Percentiles rank a stretch among this genome's conserved stretches.
Conservation (phyloP, 2,329 filamentous ascomycete genomes). For the Chrysosporium keratinophilum region DNA sequence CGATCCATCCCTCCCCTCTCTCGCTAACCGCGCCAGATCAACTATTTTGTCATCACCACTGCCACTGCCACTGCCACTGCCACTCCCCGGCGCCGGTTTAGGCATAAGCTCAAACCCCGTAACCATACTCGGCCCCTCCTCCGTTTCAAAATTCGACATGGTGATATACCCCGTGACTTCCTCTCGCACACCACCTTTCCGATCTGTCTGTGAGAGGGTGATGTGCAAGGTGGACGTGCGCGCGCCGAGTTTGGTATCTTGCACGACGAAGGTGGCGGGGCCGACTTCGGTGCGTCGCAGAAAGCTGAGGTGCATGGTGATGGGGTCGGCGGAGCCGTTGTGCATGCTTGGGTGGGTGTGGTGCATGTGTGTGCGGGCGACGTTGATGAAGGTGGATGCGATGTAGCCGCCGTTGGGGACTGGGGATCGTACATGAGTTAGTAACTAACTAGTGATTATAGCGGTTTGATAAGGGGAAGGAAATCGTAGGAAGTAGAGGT, state of each 20-base stretch:
- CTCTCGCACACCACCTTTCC: conserved; percentile 36
- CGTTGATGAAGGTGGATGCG: conserved; percentile 51
- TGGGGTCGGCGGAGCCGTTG: conserved; percentile 44
- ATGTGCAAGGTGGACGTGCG: conserved; percentile 56
- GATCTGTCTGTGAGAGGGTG: conserved; percentile 39
- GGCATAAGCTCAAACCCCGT: conserved; percentile 47
- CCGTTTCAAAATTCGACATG: conserved; percentile 50
- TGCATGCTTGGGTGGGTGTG: conserved; percentile 47
- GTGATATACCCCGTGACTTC: conserved; percentile 57
- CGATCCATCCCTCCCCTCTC: conserved; percentile 33
- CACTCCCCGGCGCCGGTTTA: conserved; percentile 30
- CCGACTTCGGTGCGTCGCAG: conserved; percentile 53
- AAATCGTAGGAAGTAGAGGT: background rate
- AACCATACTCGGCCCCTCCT: conserved; percentile 47
- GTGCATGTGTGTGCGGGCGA: conserved; percentile 50
- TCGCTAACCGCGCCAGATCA: conserved; percentile 32
- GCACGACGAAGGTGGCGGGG: conserved; percentile 47
- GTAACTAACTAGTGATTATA: too few relatives aligned
- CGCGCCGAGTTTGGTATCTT: conserved; percentile 54
- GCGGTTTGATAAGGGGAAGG: background rate
- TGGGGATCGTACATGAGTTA: conserved; percentile 22
- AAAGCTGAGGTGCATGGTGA: conserved; percentile 56
- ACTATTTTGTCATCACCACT: conserved; percentile 6
- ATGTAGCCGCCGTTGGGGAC: conserved; percentile 64
- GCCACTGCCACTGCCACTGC: conserved; percentile 23